Base-by-base conservation (phyloP, 192 early-diverging fungal genomes). In the Coemansia sp. region DNA sequence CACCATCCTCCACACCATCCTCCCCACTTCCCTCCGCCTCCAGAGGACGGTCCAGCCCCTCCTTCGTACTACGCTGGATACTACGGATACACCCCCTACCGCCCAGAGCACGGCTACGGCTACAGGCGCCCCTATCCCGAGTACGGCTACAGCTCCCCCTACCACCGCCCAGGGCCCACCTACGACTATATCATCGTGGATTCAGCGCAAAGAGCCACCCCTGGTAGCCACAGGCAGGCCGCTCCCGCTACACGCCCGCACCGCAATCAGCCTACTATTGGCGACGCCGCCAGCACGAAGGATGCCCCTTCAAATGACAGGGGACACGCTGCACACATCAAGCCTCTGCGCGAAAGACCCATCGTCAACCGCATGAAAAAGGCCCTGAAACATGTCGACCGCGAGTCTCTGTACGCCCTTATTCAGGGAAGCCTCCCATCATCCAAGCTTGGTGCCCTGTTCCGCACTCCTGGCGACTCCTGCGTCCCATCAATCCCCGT, bases 401-500 rank as follows among this genome's bases (percentile, higher is more conserved):
- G 50, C 19, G 44, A 33, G 25, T 64, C 62, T 19, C 64, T 79
- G 60, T 59, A 57, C 17, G 33, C 27, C 20, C 68, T 79, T 40
- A 44, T 33, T 67, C 54, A 47, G 19, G 76, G 76, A 56, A 33
- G 57, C 20, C 76, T 79, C 48, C 42, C 71, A 4, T 47, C 34
- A 3, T 42, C 48, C 50, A 11, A 44, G 31, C 15, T 79, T 17
- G 50, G 36, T 6, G 42, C 55, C 2, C 53, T 79, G 34, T 63
- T 70, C 57, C 41, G 41, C 20, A 52, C 61, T 2, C 25, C 22
- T 59, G 47, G 55, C 25, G 68, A 75, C 33, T 45, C 61, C 30
- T 81, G 79, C 63, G 55, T 69, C n/a, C 72, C 79, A 9, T 56
- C 38, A 28, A 54, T 81, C 4, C 68, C 72, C 2, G 73, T 75